Percentiles rank a stretch among this genome's conserved stretches.
Evolutionary conservation across 352 stramenopile genomes (phyloP).

Genomic region (Elongisporangium prolatum): DNA sequence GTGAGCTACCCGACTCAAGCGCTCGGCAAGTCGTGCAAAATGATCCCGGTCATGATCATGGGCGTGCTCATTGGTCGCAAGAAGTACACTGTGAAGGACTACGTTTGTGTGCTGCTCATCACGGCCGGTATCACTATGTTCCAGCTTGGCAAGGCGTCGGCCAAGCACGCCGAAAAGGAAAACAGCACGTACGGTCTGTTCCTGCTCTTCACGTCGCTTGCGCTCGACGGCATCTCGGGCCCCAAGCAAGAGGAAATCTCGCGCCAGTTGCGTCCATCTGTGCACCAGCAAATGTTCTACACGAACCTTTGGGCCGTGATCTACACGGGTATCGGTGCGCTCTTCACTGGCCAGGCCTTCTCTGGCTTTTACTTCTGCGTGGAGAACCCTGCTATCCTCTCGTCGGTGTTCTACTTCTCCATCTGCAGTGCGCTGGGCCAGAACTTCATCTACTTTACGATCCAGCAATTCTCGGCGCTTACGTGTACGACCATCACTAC

Average conservation of each 20-base stretch:
- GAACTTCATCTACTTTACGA: slow-evolving; percentile 99
- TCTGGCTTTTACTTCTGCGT: slow-evolving; percentile 75
- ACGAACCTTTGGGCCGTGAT: slow-evolving; percentile 87
- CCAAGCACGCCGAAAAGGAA: slow-evolving; percentile 72
- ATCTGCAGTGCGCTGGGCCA: slow-evolving; percentile 95
- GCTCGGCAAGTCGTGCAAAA: slow-evolving; percentile 99
- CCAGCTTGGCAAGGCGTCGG: slow-evolving; percentile 78
- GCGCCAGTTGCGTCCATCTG: slow-evolving; percentile 61
- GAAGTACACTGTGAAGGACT: slow-evolving; percentile 86
- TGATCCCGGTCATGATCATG: slow-evolving; percentile 97
- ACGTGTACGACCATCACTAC: slow-evolving; percentile 99
- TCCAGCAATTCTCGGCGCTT: slow-evolving; percentile 97
- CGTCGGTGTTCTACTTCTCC: slow-evolving; percentile 92
- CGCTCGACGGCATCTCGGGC: slow-evolving; percentile 94
- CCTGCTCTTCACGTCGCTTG: slow-evolving; percentile 90
- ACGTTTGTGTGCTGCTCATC: slow-evolving; percentile 89
- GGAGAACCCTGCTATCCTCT: slow-evolving; percentile 78
- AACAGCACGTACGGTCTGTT: slow-evolving; percentile 88
- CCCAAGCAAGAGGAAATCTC: slow-evolving; percentile 94
- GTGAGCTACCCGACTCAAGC: slow-evolving; percentile 97
- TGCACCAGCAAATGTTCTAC: slow-evolving; percentile 90
- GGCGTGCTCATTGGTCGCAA: slow-evolving; percentile 90
- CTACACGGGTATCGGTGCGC: slow-evolving; percentile 71
- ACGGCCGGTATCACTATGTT: slow-evolving; percentile 89
- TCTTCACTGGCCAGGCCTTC: slow-evolving; percentile 72